Conservation (phyloP, 768 basidiomycete genomes). For the button mushroom (Agaricus bisporus) region DNA sequence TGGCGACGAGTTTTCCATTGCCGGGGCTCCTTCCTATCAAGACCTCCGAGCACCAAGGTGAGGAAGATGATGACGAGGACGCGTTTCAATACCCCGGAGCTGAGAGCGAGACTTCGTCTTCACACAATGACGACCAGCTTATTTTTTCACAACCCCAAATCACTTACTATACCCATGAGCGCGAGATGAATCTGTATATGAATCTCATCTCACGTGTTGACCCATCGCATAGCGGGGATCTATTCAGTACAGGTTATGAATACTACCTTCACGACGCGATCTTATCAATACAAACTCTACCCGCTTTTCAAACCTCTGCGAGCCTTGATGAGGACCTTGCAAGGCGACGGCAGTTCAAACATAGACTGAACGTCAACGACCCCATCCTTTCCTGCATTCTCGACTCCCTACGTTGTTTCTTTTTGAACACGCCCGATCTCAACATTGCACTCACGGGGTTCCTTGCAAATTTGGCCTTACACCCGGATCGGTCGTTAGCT, state of each 20-base stretch:
- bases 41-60: slow-evolving; percentile 16
- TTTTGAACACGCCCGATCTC: slow-evolving; percentile 77
- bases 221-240: slow-evolving; percentile 59
- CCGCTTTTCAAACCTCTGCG: slow-evolving; percentile 43
- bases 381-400: slow-evolving; percentile 67
- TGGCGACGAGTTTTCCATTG: slow-evolving; percentile 70
- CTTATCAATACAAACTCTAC: slow-evolving; percentile 57
- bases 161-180: slow-evolving; percentile 75
- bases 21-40: slow-evolving; percentile 32
- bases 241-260: slow-evolving; percentile 81
- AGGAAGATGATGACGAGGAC: slow-evolving; percentile 48
- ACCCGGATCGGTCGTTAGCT: slow-evolving; percentile 78
- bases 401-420: slow-evolving; percentile 69
- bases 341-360: slow-evolving; percentile 41
- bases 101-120: slow-evolving; percentile 20
- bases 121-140: slow-evolving; percentile 18
- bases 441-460: slow-evolving; percentile 87
- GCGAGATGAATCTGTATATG: slow-evolving; percentile 78
- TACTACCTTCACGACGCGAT: slow-evolving; percentile 79
- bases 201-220: slow-evolving; percentile 74
- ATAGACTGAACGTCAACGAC: slow-evolving; percentile 75
- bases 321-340: slow-evolving; percentile 29
- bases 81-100: slow-evolving; percentile 36
- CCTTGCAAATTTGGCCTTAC: slow-evolving; percentile 73
- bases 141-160: slow-evolving; percentile 60